Evolutionary conservation across 2,329 filamentous ascomycete species (phyloP), one percentile per base, ranked within the genome.

Genomic region (Cucurbitaria berberidis): DNA sequence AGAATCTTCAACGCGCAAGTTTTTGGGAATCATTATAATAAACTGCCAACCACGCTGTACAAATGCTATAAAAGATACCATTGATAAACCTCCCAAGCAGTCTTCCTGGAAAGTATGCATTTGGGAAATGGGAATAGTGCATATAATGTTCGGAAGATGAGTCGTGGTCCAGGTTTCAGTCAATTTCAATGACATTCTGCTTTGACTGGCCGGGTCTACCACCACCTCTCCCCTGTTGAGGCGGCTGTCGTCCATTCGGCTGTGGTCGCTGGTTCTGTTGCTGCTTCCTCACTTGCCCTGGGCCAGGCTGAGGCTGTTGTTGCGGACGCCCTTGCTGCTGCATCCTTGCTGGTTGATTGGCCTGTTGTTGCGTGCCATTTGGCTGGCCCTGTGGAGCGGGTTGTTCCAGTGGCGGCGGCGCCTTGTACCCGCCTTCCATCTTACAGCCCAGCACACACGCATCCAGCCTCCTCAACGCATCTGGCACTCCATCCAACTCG

Each of bases 381-480:
- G 46, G 18, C 19, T 30, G 32, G 36, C 34, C 36, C 18, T 57
- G 56, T n/a, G 50, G 47, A 15, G 48, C 41, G 0, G 50, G 48
- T 9, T 44, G 36, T 38, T 62, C 59, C 1, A 63, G 43, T 11
- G 57, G 62, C 6, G 62, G 59, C 0, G 63, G 65, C 6, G 62
- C 53, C 15, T 63, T 58, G 35, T 70, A 64, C 2, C 64, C 68
- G 13, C 64, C 66, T 35, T 64, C 60, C 53, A 71, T 67, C 13
- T 57, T 67, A 52, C 65, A 77, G n/a, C 54, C 59, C 24, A 73
- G 48, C 5, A 81, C 70, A 19, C 70, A 55, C 21, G 71, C 66
- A 52, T 81, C 69, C 6, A 80, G 61, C 40, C 64, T 69, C 40
- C 63, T 57, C 26, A 81, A 44, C 13, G 73, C 74, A 26, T 69